Base-by-base conservation (phyloP, 306 rosid species). In the Trifolium dubium region DNA sequence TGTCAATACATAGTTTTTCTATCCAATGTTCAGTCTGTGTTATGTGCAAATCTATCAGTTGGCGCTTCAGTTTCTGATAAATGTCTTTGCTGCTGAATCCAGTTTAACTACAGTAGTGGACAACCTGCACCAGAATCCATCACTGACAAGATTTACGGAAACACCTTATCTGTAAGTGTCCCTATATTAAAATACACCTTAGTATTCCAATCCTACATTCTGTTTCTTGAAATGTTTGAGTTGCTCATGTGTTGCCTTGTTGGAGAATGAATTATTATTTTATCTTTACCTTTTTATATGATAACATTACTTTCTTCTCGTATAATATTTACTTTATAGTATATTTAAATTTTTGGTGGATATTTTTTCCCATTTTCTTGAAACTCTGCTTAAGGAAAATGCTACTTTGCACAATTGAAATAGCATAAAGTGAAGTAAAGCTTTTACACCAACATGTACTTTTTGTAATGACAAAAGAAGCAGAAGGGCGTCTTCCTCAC, bases 101-200 rank as follows among this genome's bases (percentile, higher is more conserved):
- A 95, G 99, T 92, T 95, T 76, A 95, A 92, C 83, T 95, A 95
- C 89, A 87, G 90, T 79, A 95, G 98, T 81, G 98, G 97, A 66
- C 99, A 92, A 76, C 98, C 99, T 79, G 99, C 99, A 64, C 99
- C 98, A 8, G 98, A 95, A 80, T 90, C 99, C 76, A 95, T 95
- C 76, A 92, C 98, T 13, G 98, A 95, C 85, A 92, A 90, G 82
- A 95, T 95, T 79, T 95, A 92, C 69, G 97, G 99, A 86, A 95
- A 95, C 85, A 92, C 99, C 50, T 86, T 88, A 35, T 92, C 98
- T 17, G 98, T 95, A 90, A 87, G 96, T 83, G 34, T 80, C 75
- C 64, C 67, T 50, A 56, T 64, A 10, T 64, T 72, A 60, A 60
- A 72, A 15, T 14, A 61, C 59, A 46, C 66, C 51, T 65, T 73